Percentiles rank a stretch among this genome's conserved stretches.
Evolutionary conservation across 345 rosid genomes (phyloP).

Genomic region (Rhodamnia rubescens): DNA sequence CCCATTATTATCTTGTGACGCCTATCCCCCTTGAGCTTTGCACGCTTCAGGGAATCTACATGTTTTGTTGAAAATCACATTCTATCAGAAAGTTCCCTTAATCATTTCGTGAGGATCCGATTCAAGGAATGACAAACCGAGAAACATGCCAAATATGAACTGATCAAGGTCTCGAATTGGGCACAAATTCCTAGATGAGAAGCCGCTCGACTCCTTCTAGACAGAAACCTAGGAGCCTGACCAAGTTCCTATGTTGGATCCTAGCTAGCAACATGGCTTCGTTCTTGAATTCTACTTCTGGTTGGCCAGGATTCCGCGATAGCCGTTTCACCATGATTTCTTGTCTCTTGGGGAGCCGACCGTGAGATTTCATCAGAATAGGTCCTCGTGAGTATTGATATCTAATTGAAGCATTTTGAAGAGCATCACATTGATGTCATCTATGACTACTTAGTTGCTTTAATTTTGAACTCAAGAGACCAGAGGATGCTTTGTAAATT

Average conservation of each 20-base stretch:
- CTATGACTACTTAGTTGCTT: neutral
- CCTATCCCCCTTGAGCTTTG: constrained; percentile 12
- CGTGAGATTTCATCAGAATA: neutral
- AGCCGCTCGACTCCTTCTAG: constrained; percentile 26
- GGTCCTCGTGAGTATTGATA: too few relatives aligned
- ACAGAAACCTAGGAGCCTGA: constrained; percentile 31
- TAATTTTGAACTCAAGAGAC: neutral
- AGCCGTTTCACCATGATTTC: constrained; percentile 25
- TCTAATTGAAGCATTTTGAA: neutral
- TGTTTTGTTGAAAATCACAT: neutral
- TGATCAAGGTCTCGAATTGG: constrained; percentile 32
- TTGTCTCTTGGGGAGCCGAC: constrained; percentile 6
- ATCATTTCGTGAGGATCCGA: neutral
- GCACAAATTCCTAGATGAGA: constrained; percentile 33
- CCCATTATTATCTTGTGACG: constrained; percentile 26
- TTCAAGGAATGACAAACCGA: neutral
- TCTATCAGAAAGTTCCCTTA: neutral
- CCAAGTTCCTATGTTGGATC: constrained; percentile 36
- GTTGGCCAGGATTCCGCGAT: constrained; percentile 14
- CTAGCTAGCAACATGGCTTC: constrained; percentile 25
- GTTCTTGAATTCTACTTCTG: constrained; percentile 26
- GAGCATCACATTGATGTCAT: neutral
- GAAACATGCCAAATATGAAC: constrained; percentile 21
- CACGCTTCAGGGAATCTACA: constrained; percentile 14
- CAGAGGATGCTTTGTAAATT: neutral